phyloP scores from a whole-genome alignment of 208 protist genomes.

The Trypanosoma grayi region DNA sequence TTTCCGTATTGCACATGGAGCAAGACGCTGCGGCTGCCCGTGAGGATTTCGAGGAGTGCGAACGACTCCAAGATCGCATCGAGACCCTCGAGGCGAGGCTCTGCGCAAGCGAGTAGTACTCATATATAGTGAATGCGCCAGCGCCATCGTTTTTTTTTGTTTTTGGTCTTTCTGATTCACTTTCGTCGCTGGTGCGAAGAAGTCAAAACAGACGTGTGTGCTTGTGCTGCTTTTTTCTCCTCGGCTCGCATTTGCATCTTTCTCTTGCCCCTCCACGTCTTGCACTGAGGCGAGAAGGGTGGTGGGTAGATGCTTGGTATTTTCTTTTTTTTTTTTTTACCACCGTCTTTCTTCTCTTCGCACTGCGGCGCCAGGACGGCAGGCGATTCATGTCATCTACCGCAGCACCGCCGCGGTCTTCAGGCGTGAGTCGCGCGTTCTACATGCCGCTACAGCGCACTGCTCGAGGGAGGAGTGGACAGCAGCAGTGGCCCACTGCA shows the following conservation, averaged over 20 bases:
- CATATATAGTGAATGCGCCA: too few species aligned
- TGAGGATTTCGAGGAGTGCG: conserved; percentile 18
- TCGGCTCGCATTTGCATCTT: background rate
- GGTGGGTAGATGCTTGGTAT: too few species aligned
- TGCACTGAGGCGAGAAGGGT: too few species aligned
- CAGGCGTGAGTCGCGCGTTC: background rate
- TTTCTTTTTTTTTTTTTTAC: background rate
- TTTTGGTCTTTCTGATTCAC: background rate
- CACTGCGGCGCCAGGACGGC: too few species aligned
- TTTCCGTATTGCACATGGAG: background rate
- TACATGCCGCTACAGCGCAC: conserved; percentile 5
- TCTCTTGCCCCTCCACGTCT: too few species aligned
- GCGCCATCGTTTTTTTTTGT: background rate
- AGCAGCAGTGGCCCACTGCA: background rate
- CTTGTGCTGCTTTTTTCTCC: background rate
- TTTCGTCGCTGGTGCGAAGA: background rate
- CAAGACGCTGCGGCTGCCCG: background rate
- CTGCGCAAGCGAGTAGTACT: too few species aligned
- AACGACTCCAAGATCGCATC: conserved; percentile 6
- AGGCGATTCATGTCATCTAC: background rate
- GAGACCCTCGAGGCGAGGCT: conserved; percentile 1
- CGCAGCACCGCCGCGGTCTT: background rate
- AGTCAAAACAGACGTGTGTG: background rate
- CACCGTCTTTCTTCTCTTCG: background rate
- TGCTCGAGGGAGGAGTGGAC: background rate